Evolutionary conservation across 116 monocot genomes (phyloP).

Genomic region (Phalaenopsis hybrid): DNA sequence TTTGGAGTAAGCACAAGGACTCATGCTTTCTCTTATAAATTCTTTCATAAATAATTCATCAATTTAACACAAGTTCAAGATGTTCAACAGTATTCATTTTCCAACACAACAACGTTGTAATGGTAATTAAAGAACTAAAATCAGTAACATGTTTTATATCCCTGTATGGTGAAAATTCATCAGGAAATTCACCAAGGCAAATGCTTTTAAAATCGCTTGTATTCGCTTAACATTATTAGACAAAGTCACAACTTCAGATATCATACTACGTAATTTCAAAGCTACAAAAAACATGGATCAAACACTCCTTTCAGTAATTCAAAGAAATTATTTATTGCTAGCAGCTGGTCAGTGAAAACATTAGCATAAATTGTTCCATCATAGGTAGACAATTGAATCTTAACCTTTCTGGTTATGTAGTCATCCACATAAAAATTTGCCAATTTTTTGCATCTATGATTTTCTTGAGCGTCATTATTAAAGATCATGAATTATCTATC

Average conservation of each 20-base stretch:
- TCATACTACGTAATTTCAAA: too few species aligned
- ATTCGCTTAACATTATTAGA: too few species aligned
- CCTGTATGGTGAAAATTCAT: not conserved
- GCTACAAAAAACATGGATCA: too few species aligned
- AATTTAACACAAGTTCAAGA: not conserved
- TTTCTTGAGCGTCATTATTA: too few species aligned
- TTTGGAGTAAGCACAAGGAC: not conserved
- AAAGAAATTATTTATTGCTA: not conserved
- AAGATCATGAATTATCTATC: too few species aligned
- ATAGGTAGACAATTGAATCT: not conserved
- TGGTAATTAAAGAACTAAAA: not conserved
- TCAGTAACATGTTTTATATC: not conserved
- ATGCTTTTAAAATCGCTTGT: too few species aligned
- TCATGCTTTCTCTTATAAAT: not conserved
- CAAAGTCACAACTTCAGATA: too few species aligned
- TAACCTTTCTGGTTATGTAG: not conserved
- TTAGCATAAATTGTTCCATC: not conserved
- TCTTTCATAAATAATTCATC: not conserved
- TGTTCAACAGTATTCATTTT: too few species aligned
- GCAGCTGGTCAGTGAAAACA: not conserved
- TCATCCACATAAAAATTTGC: not conserved
- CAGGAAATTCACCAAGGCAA: not conserved
- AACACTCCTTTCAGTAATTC: not conserved
- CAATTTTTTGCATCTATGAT: too few species aligned
- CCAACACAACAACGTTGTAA: too few species aligned